These are phyloP conservation scores for Saksenaea oblongispora DNA, from an alignment of 371 early-diverging fungal genomes.

Conservation along the genomic window DNA sequence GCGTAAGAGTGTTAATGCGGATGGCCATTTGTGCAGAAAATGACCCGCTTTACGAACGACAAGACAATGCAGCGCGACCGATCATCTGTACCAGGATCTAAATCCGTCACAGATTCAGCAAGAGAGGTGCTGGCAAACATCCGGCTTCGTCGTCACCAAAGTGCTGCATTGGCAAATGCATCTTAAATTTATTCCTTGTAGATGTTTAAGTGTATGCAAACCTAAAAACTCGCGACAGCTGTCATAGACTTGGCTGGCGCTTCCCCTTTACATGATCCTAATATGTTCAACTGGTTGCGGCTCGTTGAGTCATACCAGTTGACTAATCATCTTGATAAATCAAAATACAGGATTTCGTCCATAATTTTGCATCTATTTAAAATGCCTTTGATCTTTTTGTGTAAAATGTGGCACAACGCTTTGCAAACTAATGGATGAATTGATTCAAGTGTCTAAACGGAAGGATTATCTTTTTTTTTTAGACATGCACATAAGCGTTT, in stretches of 20 bases:
- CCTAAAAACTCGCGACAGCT: neutral
- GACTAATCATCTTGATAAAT: too few species aligned
- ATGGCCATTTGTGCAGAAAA: neutral
- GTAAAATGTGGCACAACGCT: too few species aligned
- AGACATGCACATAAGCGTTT: too few species aligned
- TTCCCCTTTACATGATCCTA: too few species aligned
- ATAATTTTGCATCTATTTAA: too few species aligned
- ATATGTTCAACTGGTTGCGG: too few species aligned
- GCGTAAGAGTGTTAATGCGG: neutral
- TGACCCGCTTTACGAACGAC: neutral
- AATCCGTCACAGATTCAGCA: constrained; percentile 20
- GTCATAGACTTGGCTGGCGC: neutral
- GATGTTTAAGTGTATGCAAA: neutral
- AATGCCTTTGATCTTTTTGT: too few species aligned
- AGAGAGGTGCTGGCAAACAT: constrained; percentile 19
- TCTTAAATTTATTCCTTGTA: neutral
- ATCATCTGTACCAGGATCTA: neutral
- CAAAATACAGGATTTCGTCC: too few species aligned
- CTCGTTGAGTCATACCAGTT: too few species aligned
- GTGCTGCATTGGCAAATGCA: constrained; percentile 1
- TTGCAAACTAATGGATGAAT: too few species aligned
- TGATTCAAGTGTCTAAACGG: too few species aligned
- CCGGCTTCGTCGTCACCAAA: constrained; percentile 16
- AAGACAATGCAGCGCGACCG: neutral
- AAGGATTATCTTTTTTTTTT: too few species aligned